These are phyloP conservation scores for Abortiporus biennis DNA, from an alignment of 1,284 basidiomycete species.

Conservation along the genomic window DNA sequence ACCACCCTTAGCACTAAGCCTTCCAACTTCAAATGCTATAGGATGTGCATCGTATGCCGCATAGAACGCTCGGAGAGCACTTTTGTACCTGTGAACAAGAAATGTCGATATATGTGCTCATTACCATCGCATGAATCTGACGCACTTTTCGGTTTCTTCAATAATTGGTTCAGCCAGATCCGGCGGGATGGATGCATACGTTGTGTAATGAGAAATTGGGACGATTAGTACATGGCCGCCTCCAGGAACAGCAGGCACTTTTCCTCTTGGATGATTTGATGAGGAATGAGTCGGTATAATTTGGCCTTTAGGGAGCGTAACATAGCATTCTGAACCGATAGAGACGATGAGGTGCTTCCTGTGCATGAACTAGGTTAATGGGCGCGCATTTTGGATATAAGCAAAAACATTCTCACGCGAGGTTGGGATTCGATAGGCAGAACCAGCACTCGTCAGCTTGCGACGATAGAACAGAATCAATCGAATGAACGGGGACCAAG, in stretches of 20 bases:
- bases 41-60: conserved; percentile 62
- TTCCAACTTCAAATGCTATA: conserved; percentile 86
- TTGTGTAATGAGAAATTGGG: conserved; percentile 70
- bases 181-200: conserved; percentile 56
- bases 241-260: conserved; percentile 63
- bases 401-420: conserved; percentile 49
- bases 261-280: conserved; percentile 30
- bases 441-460: conserved; percentile 92
- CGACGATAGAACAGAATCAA: background rate
- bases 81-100: conserved; percentile 58
- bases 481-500: conserved; percentile 9
- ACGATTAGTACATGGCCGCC: conserved; percentile 92
- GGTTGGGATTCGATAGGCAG: conserved; percentile 87
- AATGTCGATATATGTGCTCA: background rate
- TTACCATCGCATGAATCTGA: conserved; percentile 6
- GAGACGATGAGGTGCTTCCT: conserved; percentile 94
- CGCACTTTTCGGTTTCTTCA: conserved; percentile 70
- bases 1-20: conserved; percentile 80
- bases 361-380: conserved; percentile 10
- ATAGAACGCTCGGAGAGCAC: conserved; percentile 67
- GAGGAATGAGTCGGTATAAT: conserved; percentile 73
- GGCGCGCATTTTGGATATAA: background rate
- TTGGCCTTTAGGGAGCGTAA: conserved; percentile 91
- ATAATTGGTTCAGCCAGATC: conserved; percentile 74
- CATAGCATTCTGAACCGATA: conserved; percentile 88